Percentiles rank a stretch among this genome's conserved stretches.
Conservation (phyloP, 805 yeast species). For the Metschnikowia similis region DNA sequence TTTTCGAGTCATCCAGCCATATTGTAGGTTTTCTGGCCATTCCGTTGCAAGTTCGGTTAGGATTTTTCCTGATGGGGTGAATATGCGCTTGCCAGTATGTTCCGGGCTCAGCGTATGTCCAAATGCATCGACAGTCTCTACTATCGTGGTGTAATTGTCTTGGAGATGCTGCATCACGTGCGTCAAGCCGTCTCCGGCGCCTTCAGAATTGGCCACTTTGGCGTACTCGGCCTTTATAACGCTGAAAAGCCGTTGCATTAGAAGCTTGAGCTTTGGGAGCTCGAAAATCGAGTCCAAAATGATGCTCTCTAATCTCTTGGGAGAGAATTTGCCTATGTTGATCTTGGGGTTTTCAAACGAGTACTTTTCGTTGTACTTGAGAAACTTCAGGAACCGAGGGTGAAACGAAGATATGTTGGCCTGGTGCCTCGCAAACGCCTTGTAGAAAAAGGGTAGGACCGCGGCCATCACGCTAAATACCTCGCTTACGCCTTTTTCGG, state of each 20-base stretch:
- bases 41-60: constrained; percentile 76
- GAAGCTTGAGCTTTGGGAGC: constrained; percentile 63
- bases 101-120: constrained; percentile 35
- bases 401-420: constrained; percentile 77
- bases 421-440: constrained; percentile 90
- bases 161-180: constrained; percentile 26
- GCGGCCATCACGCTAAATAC: constrained; percentile 74
- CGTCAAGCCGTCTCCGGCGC: constrained; percentile 16
- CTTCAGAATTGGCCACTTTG: constrained; percentile 18
- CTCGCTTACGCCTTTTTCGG: constrained; percentile 69
- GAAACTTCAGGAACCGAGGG: constrained; percentile 44
- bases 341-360: constrained; percentile 27
- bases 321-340: constrained; percentile 27
- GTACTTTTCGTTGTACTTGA: constrained; percentile 23
- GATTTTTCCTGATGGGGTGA: constrained; percentile 89
- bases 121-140: constrained; percentile 74
- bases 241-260: constrained; percentile 57
- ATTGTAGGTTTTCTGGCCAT: constrained; percentile 86
- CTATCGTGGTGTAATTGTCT: constrained; percentile 48
- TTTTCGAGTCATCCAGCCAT: constrained; percentile 83
- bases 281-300: constrained; percentile 65
- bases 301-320: constrained; percentile 37
- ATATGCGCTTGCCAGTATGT: constrained; percentile 42
- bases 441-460: constrained; percentile 84
- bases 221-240: constrained; percentile 42